Evolutionary conservation across 768 basidiomycete genomes (phyloP).

Genomic region (Coprinopsis marcescibilis): DNA sequence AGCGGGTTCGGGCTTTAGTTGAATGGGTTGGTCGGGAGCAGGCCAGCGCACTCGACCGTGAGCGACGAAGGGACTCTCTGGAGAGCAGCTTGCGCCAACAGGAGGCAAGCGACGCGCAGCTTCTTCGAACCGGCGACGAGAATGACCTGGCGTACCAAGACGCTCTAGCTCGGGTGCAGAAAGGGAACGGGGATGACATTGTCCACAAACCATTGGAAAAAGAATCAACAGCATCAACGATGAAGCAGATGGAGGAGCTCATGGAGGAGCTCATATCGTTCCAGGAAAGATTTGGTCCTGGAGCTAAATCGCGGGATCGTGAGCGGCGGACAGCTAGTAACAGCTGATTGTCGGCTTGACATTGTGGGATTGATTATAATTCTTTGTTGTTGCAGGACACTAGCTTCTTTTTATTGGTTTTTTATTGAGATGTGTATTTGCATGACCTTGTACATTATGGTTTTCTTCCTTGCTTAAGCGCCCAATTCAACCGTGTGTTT

Average conservation of each 20-base stretch:
- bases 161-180: no score
- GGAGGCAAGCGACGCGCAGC: conserved; percentile 17
- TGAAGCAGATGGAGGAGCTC: conserved; percentile 86
- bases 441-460: conserved; percentile 10
- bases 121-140: conserved; percentile 25
- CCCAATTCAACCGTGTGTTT: no score
- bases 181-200: neutral
- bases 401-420: conserved; percentile 2
- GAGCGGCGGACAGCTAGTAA: conserved; percentile 26
- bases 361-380: neutral
- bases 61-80: conserved; percentile 62
- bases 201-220: conserved; percentile 10
- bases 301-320: conserved; percentile 45
- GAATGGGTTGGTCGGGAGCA: conserved; percentile 94
- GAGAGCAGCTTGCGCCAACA: conserved; percentile 48
- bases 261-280: conserved; percentile 87
- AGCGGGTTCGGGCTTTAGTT: conserved; percentile 81
- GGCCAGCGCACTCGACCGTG: conserved; percentile 66
- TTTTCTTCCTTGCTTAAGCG: no score
- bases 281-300: conserved; percentile 77
- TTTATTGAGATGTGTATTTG: conserved; percentile 11
- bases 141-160: no score
- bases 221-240: conserved; percentile 33
- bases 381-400: conserved; percentile 5
- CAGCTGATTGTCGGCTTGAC: neutral